Percentiles rank a stretch among this genome's conserved stretches.
phyloP scores from a whole-genome alignment of 2,329 filamentous ascomycete species.

The Neurospora sp. region DNA sequence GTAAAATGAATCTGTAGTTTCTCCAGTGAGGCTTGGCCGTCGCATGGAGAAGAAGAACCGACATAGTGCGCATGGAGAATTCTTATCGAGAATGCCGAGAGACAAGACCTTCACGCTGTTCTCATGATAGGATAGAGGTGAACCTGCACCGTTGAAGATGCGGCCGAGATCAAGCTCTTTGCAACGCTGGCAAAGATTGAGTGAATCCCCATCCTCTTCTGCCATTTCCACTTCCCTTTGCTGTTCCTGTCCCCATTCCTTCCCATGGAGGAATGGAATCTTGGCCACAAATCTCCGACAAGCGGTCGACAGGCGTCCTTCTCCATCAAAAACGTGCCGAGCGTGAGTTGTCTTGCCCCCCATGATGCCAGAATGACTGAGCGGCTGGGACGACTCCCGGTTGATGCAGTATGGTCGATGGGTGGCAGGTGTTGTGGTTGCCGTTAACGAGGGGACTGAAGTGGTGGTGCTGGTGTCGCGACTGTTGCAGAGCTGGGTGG shows the following conservation, averaged over 20 bases:
- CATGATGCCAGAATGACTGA: rapidly evolving
- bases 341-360: rapidly evolving
- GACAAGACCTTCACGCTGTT: background rate
- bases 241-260: no score
- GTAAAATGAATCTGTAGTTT: rapidly evolving
- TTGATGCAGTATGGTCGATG: background rate
- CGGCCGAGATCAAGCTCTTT: background rate
- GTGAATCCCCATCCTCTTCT: background rate
- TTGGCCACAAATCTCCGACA: rapidly evolving
- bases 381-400: background rate
- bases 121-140: no score
- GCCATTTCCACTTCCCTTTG: no score
- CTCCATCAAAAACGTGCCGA: rapidly evolving
- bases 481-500: no score
- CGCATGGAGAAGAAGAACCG: background rate
- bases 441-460: background rate
- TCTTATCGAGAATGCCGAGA: background rate
- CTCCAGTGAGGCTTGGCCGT: background rate
- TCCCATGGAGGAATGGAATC: background rate
- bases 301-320: background rate
- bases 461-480: background rate
- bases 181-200: background rate
- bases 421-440: background rate
- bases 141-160: background rate
- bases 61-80: background rate